Percentiles rank a stretch among this genome's conserved stretches.
Conservation (phyloP, 2,329 filamentous ascomycete species). For the Phaeoacremonium minimum region DNA sequence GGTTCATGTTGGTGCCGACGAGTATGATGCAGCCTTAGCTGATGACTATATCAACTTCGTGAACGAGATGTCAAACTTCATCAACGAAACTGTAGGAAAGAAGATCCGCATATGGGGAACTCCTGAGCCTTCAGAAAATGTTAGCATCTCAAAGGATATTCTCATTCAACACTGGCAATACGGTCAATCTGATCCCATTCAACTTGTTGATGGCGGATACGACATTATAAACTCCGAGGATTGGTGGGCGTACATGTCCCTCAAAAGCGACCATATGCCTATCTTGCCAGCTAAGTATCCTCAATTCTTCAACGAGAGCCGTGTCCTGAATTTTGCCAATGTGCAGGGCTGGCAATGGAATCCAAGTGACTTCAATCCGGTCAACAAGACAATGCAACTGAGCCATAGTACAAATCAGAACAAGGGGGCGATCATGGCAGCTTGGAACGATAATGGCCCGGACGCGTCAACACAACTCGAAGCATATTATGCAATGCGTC, state of each 20-base stretch:
- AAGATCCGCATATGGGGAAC: slow-evolving; percentile 50
- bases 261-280: slow-evolving; percentile 47
- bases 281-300: slow-evolving; percentile 39
- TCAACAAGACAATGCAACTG: slow-evolving; percentile 34
- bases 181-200: slow-evolving; percentile 38
- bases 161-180: slow-evolving; percentile 44
- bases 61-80: slow-evolving; percentile 37
- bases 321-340: slow-evolving; percentile 38
- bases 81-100: slow-evolving; percentile 40
- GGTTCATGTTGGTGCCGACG: slow-evolving; percentile 51
- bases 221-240: slow-evolving; percentile 40
- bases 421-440: slow-evolving; percentile 33
- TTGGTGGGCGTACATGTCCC: slow-evolving; percentile 49
- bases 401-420: no score
- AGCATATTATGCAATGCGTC: slow-evolving; percentile 39
- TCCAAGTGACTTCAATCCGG: slow-evolving; percentile 35
- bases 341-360: slow-evolving; percentile 37
- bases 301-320: slow-evolving; percentile 38
- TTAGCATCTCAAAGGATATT: slow-evolving; percentile 31
- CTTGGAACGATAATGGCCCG: slow-evolving; percentile 44
- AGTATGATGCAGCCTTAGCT: slow-evolving; percentile 39
- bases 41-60: slow-evolving; percentile 45
- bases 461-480: slow-evolving; percentile 43
- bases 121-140: slow-evolving; percentile 31
- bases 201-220: slow-evolving; percentile 30